Conservation (phyloP, 108 stramenopile species). For the Cyclotella sp. region DNA sequence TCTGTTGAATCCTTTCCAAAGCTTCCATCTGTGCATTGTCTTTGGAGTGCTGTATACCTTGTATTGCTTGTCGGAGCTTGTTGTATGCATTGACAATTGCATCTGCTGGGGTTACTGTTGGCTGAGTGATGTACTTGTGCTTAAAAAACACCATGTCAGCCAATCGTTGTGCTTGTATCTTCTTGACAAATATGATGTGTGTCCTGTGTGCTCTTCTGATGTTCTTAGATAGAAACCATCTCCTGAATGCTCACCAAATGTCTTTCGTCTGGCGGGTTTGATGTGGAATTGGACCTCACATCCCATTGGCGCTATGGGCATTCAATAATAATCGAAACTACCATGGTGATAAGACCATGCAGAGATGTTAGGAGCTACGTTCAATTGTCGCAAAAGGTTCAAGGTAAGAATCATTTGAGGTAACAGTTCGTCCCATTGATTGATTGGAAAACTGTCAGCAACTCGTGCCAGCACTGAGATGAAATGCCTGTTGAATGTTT, state of each 20-base stretch:
- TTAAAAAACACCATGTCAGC: conserved; percentile 27
- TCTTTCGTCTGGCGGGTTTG: conserved; percentile 14
- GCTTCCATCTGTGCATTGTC: conserved; percentile 8
- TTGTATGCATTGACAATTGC: conserved; percentile 17
- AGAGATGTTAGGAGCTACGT: conserved; percentile 41
- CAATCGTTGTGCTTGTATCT: conserved; percentile 23
- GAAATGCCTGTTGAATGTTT: conserved; percentile 64
- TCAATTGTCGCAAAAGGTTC: conserved; percentile 43
- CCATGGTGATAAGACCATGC: conserved; percentile 26
- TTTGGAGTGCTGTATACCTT: neutral
- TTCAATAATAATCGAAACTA: conserved; percentile 48
- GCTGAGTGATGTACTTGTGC: conserved; percentile 36
- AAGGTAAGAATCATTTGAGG: conserved; percentile 31
- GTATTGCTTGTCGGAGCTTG: neutral
- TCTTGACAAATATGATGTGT: conserved; percentile 15
- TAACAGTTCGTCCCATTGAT: conserved; percentile 16
- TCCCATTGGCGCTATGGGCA: conserved; percentile 59
- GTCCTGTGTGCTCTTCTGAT: conserved; percentile 30
- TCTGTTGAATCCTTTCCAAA: conserved; percentile 3
- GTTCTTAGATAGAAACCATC: conserved; percentile 32
- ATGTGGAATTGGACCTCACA: conserved; percentile 31
- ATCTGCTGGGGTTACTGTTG: conserved; percentile 28
- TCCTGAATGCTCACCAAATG: conserved; percentile 15
- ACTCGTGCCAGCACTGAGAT: conserved; percentile 41
- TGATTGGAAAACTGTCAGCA: conserved; percentile 27